Evolutionary conservation across 179 eudicot genomes (phyloP), one percentile per base, ranked within the genome.

Genomic region (Spergularia azorica): DNA sequence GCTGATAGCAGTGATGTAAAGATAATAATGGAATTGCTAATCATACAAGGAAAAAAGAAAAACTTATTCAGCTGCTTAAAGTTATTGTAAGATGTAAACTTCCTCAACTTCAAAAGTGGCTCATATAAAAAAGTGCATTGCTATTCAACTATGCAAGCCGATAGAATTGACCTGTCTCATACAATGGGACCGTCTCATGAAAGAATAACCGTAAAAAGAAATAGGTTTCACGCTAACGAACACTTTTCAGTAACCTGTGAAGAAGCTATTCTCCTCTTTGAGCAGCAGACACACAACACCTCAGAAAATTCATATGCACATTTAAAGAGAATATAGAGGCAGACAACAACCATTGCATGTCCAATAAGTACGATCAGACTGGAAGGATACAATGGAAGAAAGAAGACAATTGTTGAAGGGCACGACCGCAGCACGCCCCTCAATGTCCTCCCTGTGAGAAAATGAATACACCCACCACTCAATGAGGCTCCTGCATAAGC

Each of bases 401-500:
- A 17, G 74, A 80, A 60, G 83, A 76, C 61, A 41, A 51, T 59
- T 67, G 64, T 65, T 67, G 56, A 57, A 57, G 65, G 77, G 60
- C 77, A 59, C 67, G 52, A 72, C 64, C 74, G 62, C 17, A 76
- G 18, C 73, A 76, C 73, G 20, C 52, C 76, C 76, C 70, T 76
- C 80, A 76, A 57, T 75, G 75, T 64, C 75, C 73, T 76, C 74
- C 63, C 65, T 56, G 21, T 57, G 52, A 63, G 39, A 80, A 48
- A 72, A 66, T 55, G 60, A 63, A 56, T 56, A 71, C 68, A 52
- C 54, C 74, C 72, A 72, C 70, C 77, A 76, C 78, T 71, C 70
- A 60, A 61, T 17, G 70, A 81, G 66, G 74, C 74, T 72, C 78
- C 71, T 74, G 76, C 83, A 67, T 43, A 75, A 77, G 73, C 73